Conservation (phyloP, 129 eudicot species). For the Artemisia tridentata region DNA sequence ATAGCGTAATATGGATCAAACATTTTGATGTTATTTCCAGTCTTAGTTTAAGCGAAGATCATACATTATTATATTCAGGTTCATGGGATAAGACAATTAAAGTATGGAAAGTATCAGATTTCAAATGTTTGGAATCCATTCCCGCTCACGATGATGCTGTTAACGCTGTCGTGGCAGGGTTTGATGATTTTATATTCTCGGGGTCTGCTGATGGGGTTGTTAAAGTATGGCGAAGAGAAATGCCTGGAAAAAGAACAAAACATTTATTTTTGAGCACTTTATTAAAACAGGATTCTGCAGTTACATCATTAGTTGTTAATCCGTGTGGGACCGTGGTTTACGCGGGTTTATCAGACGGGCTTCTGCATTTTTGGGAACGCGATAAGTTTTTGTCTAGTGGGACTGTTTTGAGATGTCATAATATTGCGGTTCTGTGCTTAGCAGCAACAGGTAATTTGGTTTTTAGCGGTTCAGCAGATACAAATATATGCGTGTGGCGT, state of each 20-base stretch:
- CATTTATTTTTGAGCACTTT: constrained; percentile 55
- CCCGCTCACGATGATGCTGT: constrained; percentile 59
- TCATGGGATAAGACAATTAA: constrained; percentile 71
- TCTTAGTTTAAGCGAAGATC: constrained; percentile 66
- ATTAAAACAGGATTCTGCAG: constrained; percentile 65
- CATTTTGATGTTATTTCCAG: constrained; percentile 70
- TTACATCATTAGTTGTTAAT: constrained; percentile 57
- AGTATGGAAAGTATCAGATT: constrained; percentile 57
- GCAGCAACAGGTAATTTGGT: constrained; percentile 46
- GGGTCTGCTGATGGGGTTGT: constrained; percentile 68
- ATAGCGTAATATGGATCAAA: constrained; percentile 57
- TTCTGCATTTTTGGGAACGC: constrained; percentile 61
- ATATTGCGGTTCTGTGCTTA: constrained; percentile 54
- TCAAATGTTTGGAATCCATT: constrained; percentile 60
- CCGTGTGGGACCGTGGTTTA: constrained; percentile 41
- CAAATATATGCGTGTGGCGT: constrained; percentile 70
- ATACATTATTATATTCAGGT: constrained; percentile 54
- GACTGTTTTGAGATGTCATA: constrained; percentile 61
- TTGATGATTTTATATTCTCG: constrained; percentile 52
- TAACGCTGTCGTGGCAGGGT: constrained; percentile 50
- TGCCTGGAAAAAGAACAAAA: constrained; percentile 66
- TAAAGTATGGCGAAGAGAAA: constrained; percentile 63
- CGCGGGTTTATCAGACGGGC: constrained; percentile 74
- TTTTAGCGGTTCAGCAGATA: constrained; percentile 77
- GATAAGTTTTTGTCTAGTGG: constrained; percentile 46